Conservation (phyloP, 139 green algal genomes). For the Chlamydomonas sp. region DNA sequence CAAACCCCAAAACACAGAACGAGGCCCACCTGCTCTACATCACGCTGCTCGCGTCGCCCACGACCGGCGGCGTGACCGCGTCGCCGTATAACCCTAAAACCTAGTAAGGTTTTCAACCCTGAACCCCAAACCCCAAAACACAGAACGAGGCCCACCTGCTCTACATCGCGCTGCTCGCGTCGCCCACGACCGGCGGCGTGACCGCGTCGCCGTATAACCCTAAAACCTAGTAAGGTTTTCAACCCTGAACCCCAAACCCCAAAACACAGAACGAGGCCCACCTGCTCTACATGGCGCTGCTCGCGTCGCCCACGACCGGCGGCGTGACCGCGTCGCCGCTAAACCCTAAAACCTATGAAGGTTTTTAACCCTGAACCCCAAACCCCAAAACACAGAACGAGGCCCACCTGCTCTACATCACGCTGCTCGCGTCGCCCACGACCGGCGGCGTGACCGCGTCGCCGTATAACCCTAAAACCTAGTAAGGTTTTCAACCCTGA, state of each 20-base stretch:
- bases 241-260: no score
- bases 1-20: no score
- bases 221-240: no score
- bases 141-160: conserved; percentile 57
- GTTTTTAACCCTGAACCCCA: no score
- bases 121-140: no score
- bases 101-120: no score
- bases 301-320: conserved; percentile 52
- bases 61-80: conserved; percentile 52
- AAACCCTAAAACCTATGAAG: no score
- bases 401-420: conserved; percentile 56
- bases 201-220: no score
- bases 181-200: conserved; percentile 51
- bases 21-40: conserved; percentile 56
- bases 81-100: no score
- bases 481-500: no score
- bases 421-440: conserved; percentile 49
- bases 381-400: no score
- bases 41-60: conserved; percentile 48
- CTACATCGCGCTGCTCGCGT: conserved; percentile 52
- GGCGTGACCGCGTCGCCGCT: conserved; percentile 51
- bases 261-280: conserved; percentile 58
- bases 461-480: no score
- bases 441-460: conserved; percentile 53
- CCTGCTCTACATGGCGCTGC: conserved; percentile 53